Evolutionary conservation across 108 stramenopile genomes (phyloP).

Genomic region (Schizochytrium sp.): DNA sequence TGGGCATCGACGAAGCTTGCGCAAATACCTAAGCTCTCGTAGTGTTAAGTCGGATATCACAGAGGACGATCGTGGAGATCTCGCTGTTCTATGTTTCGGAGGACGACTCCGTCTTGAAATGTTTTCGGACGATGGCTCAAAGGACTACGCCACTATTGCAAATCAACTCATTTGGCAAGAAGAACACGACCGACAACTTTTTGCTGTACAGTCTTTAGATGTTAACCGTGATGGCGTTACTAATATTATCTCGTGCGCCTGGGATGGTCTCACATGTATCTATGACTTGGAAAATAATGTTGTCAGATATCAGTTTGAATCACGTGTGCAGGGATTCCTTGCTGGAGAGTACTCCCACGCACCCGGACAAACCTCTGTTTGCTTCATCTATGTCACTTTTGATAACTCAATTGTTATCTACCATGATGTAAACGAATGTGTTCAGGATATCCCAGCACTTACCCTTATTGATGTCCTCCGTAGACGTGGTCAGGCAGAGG

Average conservation of each 20-base stretch:
- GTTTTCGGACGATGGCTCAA: neutral
- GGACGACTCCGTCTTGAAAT: conserved; percentile 16
- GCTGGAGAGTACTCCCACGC: neutral
- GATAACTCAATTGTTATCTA: conserved; percentile 36
- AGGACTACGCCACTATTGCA: neutral
- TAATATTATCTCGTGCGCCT: conserved; percentile 42
- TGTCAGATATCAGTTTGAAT: conserved; percentile 35
- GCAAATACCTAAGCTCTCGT: neutral
- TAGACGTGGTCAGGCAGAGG: neutral
- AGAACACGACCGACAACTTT: conserved; percentile 16
- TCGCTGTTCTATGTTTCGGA: conserved; percentile 19
- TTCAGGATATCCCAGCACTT: conserved; percentile 9
- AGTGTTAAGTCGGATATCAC: neutral
- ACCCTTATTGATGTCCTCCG: conserved; percentile 11
- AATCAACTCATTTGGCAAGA: conserved; percentile 46
- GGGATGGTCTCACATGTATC: conserved; percentile 46
- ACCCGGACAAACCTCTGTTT: neutral
- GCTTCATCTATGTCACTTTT: conserved; percentile 57
- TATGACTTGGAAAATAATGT: conserved; percentile 53
- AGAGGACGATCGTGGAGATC: neutral
- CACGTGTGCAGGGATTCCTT: conserved; percentile 27
- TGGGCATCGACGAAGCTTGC: neutral
- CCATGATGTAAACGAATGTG: neutral
- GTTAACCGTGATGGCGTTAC: neutral
- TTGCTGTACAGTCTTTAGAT: conserved; percentile 29